These are phyloP conservation scores for Croton laevigatus DNA, from an alignment of 441 rosid species.

Conservation along the genomic window DNA sequence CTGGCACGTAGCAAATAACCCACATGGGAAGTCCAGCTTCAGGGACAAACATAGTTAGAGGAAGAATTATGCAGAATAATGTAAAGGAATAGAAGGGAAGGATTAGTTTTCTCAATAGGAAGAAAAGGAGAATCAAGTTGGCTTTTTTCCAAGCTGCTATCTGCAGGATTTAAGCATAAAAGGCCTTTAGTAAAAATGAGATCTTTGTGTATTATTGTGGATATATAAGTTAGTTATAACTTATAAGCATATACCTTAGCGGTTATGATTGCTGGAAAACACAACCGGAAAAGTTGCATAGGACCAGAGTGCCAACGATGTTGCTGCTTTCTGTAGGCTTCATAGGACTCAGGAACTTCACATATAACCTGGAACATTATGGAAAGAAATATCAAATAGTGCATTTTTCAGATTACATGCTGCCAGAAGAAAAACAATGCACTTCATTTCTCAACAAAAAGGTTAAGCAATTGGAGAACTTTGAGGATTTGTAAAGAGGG, in stretches of 20 bases:
- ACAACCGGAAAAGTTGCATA: constrained; percentile 90
- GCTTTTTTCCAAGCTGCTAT: constrained; percentile 85
- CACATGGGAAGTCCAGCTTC: constrained; percentile 89
- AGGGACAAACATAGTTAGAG: constrained; percentile 82
- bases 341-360: constrained; percentile 93
- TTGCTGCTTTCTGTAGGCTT: constrained; percentile 96
- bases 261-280: constrained; percentile 74
- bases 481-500: neutral
- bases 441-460: neutral
- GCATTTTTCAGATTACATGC: neutral
- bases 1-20: constrained; percentile 88
- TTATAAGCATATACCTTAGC: constrained; percentile 51
- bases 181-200: constrained; percentile 11
- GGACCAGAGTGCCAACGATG: constrained; percentile 99
- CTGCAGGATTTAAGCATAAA: constrained; percentile 43
- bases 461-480: neutral
- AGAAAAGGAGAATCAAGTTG: constrained; percentile 75
- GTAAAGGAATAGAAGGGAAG: constrained; percentile 94
- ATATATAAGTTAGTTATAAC: neutral
- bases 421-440: neutral
- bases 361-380: constrained; percentile 62
- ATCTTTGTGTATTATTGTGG: neutral
- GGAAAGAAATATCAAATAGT: constrained; percentile 7
- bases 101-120: constrained; percentile 82
- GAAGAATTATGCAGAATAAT: constrained; percentile 87